A percentile compares a stretch with the other conserved stretches of the same genome.
phyloP scores from a whole-genome alignment of 75 land plant genomes.

The Pseudotsuga menziesii region DNA sequence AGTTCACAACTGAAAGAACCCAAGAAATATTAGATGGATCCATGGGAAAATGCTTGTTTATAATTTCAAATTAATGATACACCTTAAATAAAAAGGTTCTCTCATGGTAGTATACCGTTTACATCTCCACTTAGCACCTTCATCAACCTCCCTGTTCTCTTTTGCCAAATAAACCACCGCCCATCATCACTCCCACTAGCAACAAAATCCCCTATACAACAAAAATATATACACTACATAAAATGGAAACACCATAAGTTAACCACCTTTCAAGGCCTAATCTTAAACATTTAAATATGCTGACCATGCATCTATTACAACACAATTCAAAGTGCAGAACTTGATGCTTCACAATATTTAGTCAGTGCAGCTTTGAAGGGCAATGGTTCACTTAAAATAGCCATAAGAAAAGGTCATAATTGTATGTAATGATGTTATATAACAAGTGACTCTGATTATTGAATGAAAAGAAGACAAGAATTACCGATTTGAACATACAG shows the following conservation, averaged over 20 bases:
- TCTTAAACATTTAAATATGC: no score
- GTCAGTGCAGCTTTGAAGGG: no score
- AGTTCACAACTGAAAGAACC: conserved; percentile 80
- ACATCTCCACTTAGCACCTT: conserved; percentile 94
- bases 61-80: no score
- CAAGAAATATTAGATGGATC: conserved; percentile 9
- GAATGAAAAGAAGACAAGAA: no score
- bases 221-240: not conserved
- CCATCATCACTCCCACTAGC: conserved; percentile 99
- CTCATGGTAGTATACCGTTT: conserved; percentile 45
- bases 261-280: not conserved
- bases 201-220: conserved; percentile 70
- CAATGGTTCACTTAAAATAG: no score
- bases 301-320: no score
- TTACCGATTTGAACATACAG: not conserved
- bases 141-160: conserved; percentile 85
- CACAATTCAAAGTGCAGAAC: no score
- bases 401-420: no score
- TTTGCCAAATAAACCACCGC: conserved; percentile 98
- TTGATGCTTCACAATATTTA: no score
- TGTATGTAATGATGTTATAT: no score
- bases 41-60: not conserved
- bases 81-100: not conserved
- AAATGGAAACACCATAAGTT: not conserved
- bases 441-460: no score